phyloP scores from a whole-genome alignment of 805 yeast genomes.

The Metschnikowia gruessii region DNA sequence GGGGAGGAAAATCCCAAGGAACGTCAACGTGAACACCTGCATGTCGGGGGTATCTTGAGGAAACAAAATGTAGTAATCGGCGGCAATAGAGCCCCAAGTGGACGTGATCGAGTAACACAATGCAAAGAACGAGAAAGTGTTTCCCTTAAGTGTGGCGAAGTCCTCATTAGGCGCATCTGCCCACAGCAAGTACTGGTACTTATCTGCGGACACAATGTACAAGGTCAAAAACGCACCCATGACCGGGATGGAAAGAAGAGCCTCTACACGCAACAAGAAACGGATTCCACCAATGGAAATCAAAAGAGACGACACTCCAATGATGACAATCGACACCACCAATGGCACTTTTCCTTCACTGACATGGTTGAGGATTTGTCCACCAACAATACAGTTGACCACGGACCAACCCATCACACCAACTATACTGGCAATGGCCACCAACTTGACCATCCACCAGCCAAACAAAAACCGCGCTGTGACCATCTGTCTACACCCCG shows the following conservation, averaged over 20 bases:
- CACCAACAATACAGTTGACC: constrained; percentile 86
- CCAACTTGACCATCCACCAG: constrained; percentile 77
- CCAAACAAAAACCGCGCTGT: constrained; percentile 79
- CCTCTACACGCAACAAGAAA: constrained; percentile 65
- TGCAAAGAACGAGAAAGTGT: constrained; percentile 69
- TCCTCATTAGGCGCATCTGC: constrained; percentile 19
- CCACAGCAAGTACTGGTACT: constrained; percentile 35
- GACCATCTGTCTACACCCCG: constrained; percentile 89
- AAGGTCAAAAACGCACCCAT: constrained; percentile 62
- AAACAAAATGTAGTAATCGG: constrained; percentile 79
- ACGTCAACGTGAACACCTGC: constrained; percentile 58
- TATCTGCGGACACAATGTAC: constrained; percentile 57
- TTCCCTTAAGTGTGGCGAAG: constrained; percentile 52
- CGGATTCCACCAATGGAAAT: constrained; percentile 79
- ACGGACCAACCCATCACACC: constrained; percentile 94
- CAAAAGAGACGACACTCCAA: constrained; percentile 57
- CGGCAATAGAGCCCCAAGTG: constrained; percentile 86
- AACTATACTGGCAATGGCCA: constrained; percentile 65
- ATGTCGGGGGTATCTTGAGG: constrained; percentile 65
- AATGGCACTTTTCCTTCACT: constrained; percentile 65
- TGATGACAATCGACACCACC: constrained; percentile 71
- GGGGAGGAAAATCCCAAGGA: constrained; percentile 64
- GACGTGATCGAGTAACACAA: constrained; percentile 74
- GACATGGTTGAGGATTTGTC: constrained; percentile 69
- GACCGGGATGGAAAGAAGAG: constrained; percentile 66